Evolutionary conservation across 768 basidiomycete species (phyloP), one percentile per base, ranked within the genome.

Genomic region (Termitomyces sp.): DNA sequence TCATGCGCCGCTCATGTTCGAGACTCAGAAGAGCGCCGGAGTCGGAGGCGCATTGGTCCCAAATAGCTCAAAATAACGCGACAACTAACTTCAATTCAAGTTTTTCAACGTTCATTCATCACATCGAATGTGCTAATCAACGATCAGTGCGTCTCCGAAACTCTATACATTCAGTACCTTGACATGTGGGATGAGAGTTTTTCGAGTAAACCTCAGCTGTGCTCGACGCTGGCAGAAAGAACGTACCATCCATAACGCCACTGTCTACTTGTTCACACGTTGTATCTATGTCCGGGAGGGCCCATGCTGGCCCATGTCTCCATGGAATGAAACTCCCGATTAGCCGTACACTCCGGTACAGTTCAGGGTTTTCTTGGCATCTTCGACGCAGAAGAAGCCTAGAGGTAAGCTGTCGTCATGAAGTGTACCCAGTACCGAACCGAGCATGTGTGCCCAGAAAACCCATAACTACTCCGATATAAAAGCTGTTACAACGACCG

Each of bases 41-140:
- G 2, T 5, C 32, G 9, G 32, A 18, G 11, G 51, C 22, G 4
- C 28, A 15, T 59, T 28, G 24, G 38, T 38, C 22, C 52, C 36
- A 60, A 65, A 63, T 42, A 65, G 15, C 12, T 15, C 36, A 54
- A 56, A 57, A 62, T 28, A 64, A 61, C 58, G 42, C 60, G 55
- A 42, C 49, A 58, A 58, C 54, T 39, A 55, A 24, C 15, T 55
- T 38, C 44, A 42, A 16, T 18, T n/a, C n/a, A n/a, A 42, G 16
- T n/a, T 3, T 3, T 24, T 20, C 52, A 15, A 16, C n/a, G 36
- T 46, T 33, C 20, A 28, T 33, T 22, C 48, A 49, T 24, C 12
- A 48, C 18, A 28, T 35, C n/a, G 2, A 51, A n/a, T 35, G 7
- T 12, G 4, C 20, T 18, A 4, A 20, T 46, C 45, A 22, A 22